Conservation (phyloP, 805 yeast species). For the Candida verbasci region DNA sequence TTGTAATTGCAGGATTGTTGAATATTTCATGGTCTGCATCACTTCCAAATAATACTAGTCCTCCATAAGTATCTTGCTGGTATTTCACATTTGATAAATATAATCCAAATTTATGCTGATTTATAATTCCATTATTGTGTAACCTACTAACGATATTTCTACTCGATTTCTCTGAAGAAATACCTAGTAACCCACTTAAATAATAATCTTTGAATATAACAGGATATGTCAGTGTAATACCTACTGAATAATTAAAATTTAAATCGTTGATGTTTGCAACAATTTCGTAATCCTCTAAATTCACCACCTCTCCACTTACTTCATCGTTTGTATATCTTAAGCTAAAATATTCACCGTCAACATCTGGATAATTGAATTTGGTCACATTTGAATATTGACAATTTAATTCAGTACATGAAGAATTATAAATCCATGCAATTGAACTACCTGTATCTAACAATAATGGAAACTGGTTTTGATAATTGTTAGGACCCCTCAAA, state of each 20-base stretch:
- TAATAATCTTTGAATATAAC: conserved; percentile 47
- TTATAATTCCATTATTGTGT: conserved; percentile 28
- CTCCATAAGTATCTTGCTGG: conserved; percentile 18
- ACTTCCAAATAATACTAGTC: conserved; percentile 22
- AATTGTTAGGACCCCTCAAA: conserved; percentile 16
- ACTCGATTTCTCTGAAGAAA: conserved; percentile 43
- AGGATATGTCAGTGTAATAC: conserved; percentile 52
- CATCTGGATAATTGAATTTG: conserved; percentile 15
- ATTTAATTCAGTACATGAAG: conserved; percentile 40
- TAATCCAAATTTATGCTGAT: conserved; percentile 35
- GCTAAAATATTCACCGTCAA: conserved; percentile 8
- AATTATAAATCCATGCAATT: conserved; percentile 58
- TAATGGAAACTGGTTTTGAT: conserved; percentile 43
- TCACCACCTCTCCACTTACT: conserved; percentile 47
- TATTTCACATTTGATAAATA: conserved; percentile 11
- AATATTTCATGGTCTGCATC: conserved; percentile 11
- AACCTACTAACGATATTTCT: conserved; percentile 40
- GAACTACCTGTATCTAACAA: conserved; percentile 66
- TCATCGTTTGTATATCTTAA: conserved; percentile 46
- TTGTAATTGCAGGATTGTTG: conserved; percentile 36
- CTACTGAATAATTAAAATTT: conserved; percentile 40
- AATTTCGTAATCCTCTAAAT: conserved; percentile 25
- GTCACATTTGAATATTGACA: conserved; percentile 31
- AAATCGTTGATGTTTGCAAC: conserved; percentile 4
- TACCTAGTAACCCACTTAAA: conserved; percentile 58